phyloP scores from a whole-genome alignment of 768 basidiomycete genomes.

The Leccinum subgranulosum region DNA sequence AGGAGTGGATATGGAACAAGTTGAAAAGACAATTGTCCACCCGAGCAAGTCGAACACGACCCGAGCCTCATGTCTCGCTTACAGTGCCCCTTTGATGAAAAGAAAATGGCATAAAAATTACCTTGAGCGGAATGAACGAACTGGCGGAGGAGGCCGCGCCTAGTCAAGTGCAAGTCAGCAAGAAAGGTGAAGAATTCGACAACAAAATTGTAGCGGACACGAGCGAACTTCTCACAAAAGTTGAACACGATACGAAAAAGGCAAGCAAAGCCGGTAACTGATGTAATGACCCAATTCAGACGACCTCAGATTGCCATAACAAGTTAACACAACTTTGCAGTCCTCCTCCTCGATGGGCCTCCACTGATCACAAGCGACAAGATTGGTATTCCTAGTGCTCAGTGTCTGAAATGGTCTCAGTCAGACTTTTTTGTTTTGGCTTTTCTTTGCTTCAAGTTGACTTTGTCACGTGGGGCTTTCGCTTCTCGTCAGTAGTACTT shows the following conservation, averaged over 20 bases:
- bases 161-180: slow-evolving; percentile 27
- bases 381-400: slow-evolving; percentile 11
- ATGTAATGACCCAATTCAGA: slow-evolving; percentile 50
- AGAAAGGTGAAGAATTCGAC: neutral
- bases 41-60: slow-evolving; percentile 17
- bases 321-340: slow-evolving; percentile 16
- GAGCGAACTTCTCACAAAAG: slow-evolving; percentile 28
- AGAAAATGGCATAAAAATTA: slow-evolving; percentile 28
- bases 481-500: neutral
- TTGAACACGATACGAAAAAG: slow-evolving; percentile 40
- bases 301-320: slow-evolving; percentile 28
- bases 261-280: slow-evolving; percentile 38
- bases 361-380: slow-evolving; percentile 13
- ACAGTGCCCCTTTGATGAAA: slow-evolving; percentile 3
- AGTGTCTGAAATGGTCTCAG: slow-evolving; percentile 11
- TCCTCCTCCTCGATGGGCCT: neutral
- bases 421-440: slow-evolving; percentile 30
- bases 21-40: slow-evolving; percentile 25
- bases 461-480: slow-evolving; percentile 33
- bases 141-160: slow-evolving; percentile 72
- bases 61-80: slow-evolving; percentile 27
- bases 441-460: slow-evolving; percentile 55
- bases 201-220: neutral
- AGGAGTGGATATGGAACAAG: slow-evolving; percentile 21
- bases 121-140: slow-evolving; percentile 59